Conservation (phyloP, 2,329 filamentous ascomycete genomes). For the Sodiomyces alkalinus region DNA sequence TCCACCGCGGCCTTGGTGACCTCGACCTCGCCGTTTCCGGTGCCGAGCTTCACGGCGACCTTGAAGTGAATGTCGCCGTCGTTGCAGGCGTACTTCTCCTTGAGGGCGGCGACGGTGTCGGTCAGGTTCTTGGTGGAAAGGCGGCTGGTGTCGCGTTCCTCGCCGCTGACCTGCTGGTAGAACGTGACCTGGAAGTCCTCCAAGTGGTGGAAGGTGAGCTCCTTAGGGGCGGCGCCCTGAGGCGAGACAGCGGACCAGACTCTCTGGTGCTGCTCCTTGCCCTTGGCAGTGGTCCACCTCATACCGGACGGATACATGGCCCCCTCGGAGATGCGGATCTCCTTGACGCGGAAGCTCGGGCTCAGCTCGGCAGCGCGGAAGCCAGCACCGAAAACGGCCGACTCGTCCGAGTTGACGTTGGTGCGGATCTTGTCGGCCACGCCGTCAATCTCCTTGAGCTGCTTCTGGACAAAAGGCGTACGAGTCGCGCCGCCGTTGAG, state of each 20-base stretch:
- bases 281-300: constrained; percentile 54
- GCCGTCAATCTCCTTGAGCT: constrained; percentile 62
- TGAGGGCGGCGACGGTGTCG: constrained; percentile 60
- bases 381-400: constrained; percentile 86
- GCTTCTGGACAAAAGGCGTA: constrained; percentile 87
- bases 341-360: constrained; percentile 94
- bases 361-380: constrained; percentile 89
- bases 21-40: constrained; percentile 65
- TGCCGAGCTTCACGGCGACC: constrained; percentile 57
- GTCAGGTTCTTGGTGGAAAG: constrained; percentile 78
- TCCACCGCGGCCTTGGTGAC: constrained; percentile 63
- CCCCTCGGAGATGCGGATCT: constrained; percentile 72
- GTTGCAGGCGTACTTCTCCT: constrained; percentile 63
- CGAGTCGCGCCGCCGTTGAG: constrained; percentile 81
- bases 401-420: constrained; percentile 95
- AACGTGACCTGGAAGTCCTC: constrained; percentile 71
- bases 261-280: constrained; percentile 62
- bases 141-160: constrained; percentile 46
- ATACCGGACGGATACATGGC: constrained; percentile 60
- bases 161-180: constrained; percentile 51
- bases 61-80: constrained; percentile 67
- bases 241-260: constrained; percentile 68
- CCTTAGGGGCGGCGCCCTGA: constrained; percentile 62
- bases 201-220: constrained; percentile 68
- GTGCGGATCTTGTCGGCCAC: constrained; percentile 66